Evolutionary conservation across 352 stramenopile genomes (phyloP).

Genomic region (Chrysophaeum taylorii): DNA sequence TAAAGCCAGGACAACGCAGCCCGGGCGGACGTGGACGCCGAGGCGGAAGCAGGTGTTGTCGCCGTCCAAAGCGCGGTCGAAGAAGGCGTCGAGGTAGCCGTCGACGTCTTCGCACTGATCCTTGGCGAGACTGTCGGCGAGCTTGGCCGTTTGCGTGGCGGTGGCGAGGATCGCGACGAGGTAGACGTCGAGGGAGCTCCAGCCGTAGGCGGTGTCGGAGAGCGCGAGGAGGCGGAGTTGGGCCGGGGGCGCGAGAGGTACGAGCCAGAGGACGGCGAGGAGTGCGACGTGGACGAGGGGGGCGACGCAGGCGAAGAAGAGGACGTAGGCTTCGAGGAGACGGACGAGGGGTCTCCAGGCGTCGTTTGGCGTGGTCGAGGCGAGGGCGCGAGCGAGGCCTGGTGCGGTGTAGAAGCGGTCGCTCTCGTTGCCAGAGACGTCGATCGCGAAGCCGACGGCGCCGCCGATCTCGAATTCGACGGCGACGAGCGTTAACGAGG

Average conservation of each 20-base stretch:
- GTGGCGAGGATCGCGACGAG: constrained; percentile 1
- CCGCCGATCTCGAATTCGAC: neutral
- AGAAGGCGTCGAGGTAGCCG: neutral
- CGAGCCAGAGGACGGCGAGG: neutral
- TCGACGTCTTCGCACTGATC: neutral
- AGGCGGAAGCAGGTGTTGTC: neutral
- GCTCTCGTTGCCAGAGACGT: neutral
- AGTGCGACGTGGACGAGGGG: neutral
- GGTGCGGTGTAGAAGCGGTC: neutral
- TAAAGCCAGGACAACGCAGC: neutral
- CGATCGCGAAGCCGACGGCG: neutral
- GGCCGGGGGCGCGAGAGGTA: neutral
- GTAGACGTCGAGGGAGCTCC: neutral
- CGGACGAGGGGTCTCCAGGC: neutral
- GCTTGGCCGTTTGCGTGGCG: neutral
- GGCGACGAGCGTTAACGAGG: neutral
- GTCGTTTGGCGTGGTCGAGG: neutral
- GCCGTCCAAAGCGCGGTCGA: neutral
- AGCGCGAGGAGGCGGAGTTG: neutral
- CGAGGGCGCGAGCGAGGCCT: neutral
- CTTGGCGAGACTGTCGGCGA: neutral
- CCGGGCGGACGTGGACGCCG: neutral
- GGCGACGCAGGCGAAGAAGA: neutral
- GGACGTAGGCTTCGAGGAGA: neutral
- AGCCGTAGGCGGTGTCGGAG: neutral